Evolutionary conservation across 148 eudicot species (phyloP).

Genomic region (Nyssa sinensis): DNA sequence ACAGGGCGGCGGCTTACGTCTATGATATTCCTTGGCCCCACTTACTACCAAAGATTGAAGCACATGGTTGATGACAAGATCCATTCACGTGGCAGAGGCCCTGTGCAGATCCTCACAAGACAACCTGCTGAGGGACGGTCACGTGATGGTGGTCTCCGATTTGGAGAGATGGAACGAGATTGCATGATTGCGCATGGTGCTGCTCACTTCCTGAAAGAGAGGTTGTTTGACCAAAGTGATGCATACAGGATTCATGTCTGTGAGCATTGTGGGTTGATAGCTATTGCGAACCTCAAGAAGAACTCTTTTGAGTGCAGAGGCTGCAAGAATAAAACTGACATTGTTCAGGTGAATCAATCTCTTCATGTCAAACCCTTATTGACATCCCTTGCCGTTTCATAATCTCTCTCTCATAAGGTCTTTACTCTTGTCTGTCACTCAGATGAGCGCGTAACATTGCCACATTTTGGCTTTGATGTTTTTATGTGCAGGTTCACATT

Average conservation of each 20-base stretch:
- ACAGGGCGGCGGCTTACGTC: slow-evolving; percentile 81
- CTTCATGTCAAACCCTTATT: neutral
- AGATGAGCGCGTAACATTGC: neutral
- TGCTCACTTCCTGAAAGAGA: slow-evolving; percentile 90
- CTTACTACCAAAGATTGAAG: slow-evolving; percentile 93
- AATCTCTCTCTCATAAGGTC: neutral
- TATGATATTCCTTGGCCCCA: slow-evolving; percentile 97
- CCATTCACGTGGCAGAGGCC: slow-evolving; percentile 98
- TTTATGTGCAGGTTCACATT: slow-evolving; percentile 68
- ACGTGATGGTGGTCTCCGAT: slow-evolving; percentile 95
- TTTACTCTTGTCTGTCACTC: neutral
- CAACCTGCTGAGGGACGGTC: slow-evolving; percentile 99
- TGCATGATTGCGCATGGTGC: slow-evolving; percentile 99
- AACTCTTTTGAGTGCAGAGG: slow-evolving; percentile 95
- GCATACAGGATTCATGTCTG: slow-evolving; percentile 94
- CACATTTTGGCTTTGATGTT: neutral
- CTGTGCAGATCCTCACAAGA: slow-evolving; percentile 90
- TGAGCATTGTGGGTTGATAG: slow-evolving; percentile 87
- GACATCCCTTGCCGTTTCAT: neutral
- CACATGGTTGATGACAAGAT: slow-evolving; percentile 99
- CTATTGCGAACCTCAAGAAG: slow-evolving; percentile 92
- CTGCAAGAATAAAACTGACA: slow-evolving; percentile 93
- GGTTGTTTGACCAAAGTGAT: slow-evolving; percentile 97
- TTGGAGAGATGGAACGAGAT: slow-evolving; percentile 98
- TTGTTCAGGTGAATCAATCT: slow-evolving; percentile 69